These are phyloP conservation scores for Lenwebbia sp. DNA, from an alignment of 345 rosid genomes.

Conservation along the genomic window DNA sequence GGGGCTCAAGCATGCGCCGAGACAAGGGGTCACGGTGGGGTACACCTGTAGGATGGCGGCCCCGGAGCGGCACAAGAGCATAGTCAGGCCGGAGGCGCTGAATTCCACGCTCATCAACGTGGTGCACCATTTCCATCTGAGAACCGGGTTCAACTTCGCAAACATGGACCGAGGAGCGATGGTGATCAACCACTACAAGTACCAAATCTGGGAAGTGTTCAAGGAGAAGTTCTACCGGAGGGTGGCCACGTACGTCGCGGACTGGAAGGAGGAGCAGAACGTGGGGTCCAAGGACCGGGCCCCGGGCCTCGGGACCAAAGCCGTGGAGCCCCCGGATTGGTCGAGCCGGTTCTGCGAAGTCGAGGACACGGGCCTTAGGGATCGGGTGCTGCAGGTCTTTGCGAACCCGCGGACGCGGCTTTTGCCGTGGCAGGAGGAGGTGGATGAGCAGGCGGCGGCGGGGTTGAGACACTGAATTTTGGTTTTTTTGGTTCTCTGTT, in stretches of 20 bases:
- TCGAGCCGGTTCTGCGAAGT: slow-evolving; percentile 66
- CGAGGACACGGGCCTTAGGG: slow-evolving; percentile 52
- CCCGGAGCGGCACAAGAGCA: slow-evolving; percentile 89
- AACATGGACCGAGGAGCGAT: slow-evolving; percentile 34
- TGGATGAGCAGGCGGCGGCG: not conserved
- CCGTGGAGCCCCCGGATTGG: slow-evolving; percentile 81
- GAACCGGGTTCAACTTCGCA: slow-evolving; percentile 24
- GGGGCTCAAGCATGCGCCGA: slow-evolving; percentile 29
- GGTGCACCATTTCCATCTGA: slow-evolving; percentile 77
- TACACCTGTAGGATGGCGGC: slow-evolving; percentile 52
- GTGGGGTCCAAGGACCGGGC: slow-evolving; percentile 79
- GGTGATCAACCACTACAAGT: slow-evolving; percentile 80
- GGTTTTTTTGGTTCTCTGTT: not conserved
- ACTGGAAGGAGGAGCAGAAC: slow-evolving; percentile 70
- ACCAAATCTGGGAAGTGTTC: slow-evolving; percentile 89
- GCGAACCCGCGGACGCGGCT: slow-evolving; percentile 16
- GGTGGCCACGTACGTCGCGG: slow-evolving; percentile 84
- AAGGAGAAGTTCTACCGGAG: slow-evolving; percentile 79
- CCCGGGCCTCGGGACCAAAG: slow-evolving; percentile 74
- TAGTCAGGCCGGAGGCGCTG: slow-evolving; percentile 60
- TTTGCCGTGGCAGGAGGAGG: slow-evolving; percentile 46
- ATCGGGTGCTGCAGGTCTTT: slow-evolving; percentile 27
- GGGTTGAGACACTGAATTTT: not conserved
- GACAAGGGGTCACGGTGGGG: slow-evolving; percentile 45
- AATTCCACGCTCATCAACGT: too few species aligned